phyloP scores from a whole-genome alignment of 768 basidiomycete genomes.

The Crassisporium funariophilum region DNA sequence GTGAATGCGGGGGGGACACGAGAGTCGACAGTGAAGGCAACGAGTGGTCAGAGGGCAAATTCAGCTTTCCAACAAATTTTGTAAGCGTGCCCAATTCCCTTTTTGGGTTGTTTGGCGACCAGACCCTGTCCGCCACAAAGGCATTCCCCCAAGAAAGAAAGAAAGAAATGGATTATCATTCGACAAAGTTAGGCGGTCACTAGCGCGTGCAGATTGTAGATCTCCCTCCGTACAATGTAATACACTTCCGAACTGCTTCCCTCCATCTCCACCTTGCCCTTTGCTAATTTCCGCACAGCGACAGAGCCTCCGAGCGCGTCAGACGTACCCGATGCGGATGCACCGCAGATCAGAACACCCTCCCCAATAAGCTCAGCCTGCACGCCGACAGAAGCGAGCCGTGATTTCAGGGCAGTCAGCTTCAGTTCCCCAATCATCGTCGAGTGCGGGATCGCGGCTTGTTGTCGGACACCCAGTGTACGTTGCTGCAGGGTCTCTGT shows the following conservation, averaged over 20 bases:
- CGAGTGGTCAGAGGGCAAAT: conserved; percentile 37
- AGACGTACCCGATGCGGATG: conserved; percentile 54
- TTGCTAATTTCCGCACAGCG: conserved; percentile 84
- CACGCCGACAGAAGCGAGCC: conserved; percentile 72
- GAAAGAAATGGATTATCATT: conserved; percentile 5
- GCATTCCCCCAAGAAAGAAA: conserved; percentile 13
- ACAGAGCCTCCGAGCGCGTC: conserved; percentile 68
- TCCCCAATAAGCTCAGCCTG: conserved; percentile 96
- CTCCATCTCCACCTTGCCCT: conserved; percentile 87
- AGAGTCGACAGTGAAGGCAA: conserved; percentile 20
- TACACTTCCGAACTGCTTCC: conserved; percentile 88
- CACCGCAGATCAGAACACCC: conserved; percentile 89
- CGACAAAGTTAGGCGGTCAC: conserved; percentile 73
- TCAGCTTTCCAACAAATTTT: conserved; percentile 30
- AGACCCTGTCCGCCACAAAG: conserved; percentile 3
- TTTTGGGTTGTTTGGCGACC: conserved; percentile 29
- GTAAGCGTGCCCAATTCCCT: conserved; percentile 26
- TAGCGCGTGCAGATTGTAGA: conserved; percentile 89
- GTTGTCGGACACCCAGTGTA: conserved; percentile 66
- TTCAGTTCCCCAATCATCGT: conserved; percentile 98
- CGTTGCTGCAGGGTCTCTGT: conserved; percentile 35
- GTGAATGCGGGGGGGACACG: conserved; percentile 14
- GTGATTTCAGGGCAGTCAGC: conserved; percentile 84
- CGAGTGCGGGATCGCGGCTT: conserved; percentile 74
- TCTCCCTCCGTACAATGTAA: conserved; percentile 84